Evolutionary conservation across 1,284 basidiomycete genomes (phyloP).

Genomic region (Fistulinella staudtii): DNA sequence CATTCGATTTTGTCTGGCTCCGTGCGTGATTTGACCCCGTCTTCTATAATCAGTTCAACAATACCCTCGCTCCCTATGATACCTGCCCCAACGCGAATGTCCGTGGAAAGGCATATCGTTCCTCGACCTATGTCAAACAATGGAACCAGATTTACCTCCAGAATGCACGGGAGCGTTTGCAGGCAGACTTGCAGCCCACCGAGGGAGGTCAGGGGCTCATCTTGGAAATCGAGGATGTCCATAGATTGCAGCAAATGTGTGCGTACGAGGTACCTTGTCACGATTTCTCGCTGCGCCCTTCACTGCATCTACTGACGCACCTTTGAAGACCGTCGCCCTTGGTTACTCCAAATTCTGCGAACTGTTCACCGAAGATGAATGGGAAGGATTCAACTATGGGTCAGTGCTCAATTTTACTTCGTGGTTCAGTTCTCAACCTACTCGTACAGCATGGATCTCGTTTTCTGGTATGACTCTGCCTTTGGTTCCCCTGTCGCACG

Average conservation of each 20-base stretch:
- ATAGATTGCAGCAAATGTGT: slow-evolving; percentile 73
- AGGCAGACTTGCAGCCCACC: slow-evolving; percentile 35
- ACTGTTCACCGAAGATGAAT: slow-evolving; percentile 86
- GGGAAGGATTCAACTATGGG: slow-evolving; percentile 85
- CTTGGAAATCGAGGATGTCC: slow-evolving; percentile 68
- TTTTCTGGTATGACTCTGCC: slow-evolving; percentile 67
- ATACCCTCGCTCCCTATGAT: slow-evolving; percentile 27
- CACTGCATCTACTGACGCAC: neutral
- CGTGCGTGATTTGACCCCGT: no score
- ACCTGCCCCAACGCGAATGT: slow-evolving; percentile 54
- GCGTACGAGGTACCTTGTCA: slow-evolving; percentile 65
- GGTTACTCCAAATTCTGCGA: slow-evolving; percentile 89
- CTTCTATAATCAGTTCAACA: slow-evolving; percentile 27
- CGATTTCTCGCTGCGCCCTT: no score
- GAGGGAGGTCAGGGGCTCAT: slow-evolving; percentile 61
- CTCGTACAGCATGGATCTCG: slow-evolving; percentile 11
- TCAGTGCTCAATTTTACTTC: slow-evolving; percentile 34
- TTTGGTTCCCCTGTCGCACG: slow-evolving; percentile 75
- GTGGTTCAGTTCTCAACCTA: neutral
- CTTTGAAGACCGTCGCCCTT: slow-evolving; percentile 73
- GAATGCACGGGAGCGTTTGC: slow-evolving; percentile 63
- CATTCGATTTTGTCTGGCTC: no score
- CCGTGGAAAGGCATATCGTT: slow-evolving; percentile 51
- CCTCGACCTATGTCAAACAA: slow-evolving; percentile 48
- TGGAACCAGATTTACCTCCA: slow-evolving; percentile 75